These are phyloP conservation scores for Gaillardinia entomophila DNA, from an alignment of 805 yeast genomes.

Conservation along the genomic window DNA sequence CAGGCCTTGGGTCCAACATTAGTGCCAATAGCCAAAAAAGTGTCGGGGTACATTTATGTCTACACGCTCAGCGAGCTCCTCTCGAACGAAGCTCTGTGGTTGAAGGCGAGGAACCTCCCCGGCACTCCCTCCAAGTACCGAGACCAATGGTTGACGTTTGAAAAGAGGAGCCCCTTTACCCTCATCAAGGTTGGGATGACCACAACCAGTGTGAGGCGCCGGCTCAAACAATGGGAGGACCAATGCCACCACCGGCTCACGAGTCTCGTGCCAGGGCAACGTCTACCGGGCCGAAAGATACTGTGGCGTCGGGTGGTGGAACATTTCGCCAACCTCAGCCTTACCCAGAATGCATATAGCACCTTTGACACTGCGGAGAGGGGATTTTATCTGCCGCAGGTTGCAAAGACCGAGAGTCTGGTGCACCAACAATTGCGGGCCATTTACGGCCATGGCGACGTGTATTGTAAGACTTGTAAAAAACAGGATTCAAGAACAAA, in stretches of 20 bases:
- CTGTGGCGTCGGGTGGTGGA: slow-evolving; percentile 2
- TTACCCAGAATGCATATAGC: slow-evolving; percentile 1
- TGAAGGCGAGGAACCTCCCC: slow-evolving; percentile 31
- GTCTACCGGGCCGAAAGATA: slow-evolving; percentile 2
- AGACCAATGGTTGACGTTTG: slow-evolving; percentile 26
- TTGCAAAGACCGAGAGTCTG: slow-evolving; percentile 32
- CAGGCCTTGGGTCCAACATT: slow-evolving; percentile 5
- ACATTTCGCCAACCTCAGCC: neutral
- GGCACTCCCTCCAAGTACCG: slow-evolving; percentile 8
- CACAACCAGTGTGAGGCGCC: slow-evolving; percentile 33
- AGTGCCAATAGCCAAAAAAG: neutral
- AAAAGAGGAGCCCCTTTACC: slow-evolving; percentile 29
- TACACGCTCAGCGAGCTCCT: slow-evolving; percentile 43
- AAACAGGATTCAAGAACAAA: slow-evolving; percentile 1
- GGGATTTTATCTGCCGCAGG: slow-evolving; percentile 32
- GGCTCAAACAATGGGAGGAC: slow-evolving; percentile 48
- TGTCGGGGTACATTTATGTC: slow-evolving; percentile 42
- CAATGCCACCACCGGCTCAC: slow-evolving; percentile 44
- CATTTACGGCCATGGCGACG: slow-evolving; percentile 42
- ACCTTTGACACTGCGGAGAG: slow-evolving; percentile 15
- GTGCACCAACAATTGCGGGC: slow-evolving; percentile 35
- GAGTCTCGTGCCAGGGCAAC: slow-evolving; percentile 17
- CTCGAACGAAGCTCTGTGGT: slow-evolving; percentile 23
- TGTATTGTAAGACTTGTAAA: slow-evolving; percentile 44
- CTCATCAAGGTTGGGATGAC: slow-evolving; percentile 53